phyloP scores from a whole-genome alignment of 202 grass and related monocot species.

The Zizania palustris region DNA sequence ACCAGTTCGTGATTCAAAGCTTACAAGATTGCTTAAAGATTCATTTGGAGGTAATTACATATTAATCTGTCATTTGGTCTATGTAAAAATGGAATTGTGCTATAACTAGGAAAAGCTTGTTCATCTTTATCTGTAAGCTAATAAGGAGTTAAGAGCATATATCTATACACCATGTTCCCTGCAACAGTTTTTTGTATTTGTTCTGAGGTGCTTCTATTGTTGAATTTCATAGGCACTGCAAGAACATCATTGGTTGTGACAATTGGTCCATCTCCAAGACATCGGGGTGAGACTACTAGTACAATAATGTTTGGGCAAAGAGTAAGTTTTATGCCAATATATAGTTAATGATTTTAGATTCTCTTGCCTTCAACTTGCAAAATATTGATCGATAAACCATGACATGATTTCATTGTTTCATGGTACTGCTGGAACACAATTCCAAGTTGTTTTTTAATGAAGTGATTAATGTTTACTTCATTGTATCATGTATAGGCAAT shows the following conservation, averaged over 20 bases:
- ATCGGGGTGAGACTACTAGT: slow-evolving; percentile 97
- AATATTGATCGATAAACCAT: slow-evolving; percentile 22
- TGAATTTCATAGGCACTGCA: slow-evolving; percentile 80
- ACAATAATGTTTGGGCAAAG: slow-evolving; percentile 99
- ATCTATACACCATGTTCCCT: not conserved
- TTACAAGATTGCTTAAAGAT: slow-evolving; percentile 99
- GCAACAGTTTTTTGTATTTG: slow-evolving; percentile 20
- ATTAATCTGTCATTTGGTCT: not conserved
- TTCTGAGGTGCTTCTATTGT: slow-evolving; percentile 42
- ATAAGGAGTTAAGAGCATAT: not conserved
- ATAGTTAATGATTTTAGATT: slow-evolving; percentile 35
- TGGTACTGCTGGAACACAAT: slow-evolving; percentile 22
- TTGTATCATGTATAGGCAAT: slow-evolving; percentile 79
- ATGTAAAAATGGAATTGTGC: not conserved
- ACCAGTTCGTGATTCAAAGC: slow-evolving; percentile 97
- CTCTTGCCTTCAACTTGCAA: slow-evolving; percentile 1
- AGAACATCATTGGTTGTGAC: slow-evolving; percentile 99
- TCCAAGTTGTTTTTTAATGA: slow-evolving; percentile 23
- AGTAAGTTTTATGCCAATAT: slow-evolving; percentile 54
- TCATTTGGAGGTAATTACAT: slow-evolving; percentile 91
- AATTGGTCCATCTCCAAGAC: slow-evolving; percentile 95
- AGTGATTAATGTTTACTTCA: slow-evolving; percentile 36
- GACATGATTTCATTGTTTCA: not conserved
- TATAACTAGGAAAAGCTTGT: slow-evolving; percentile 14
- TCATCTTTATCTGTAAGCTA: not conserved